Evolutionary conservation across 2,329 filamentous ascomycete genomes (phyloP), one percentile per base, ranked within the genome.

Genomic region (Cytospora leucostoma): DNA sequence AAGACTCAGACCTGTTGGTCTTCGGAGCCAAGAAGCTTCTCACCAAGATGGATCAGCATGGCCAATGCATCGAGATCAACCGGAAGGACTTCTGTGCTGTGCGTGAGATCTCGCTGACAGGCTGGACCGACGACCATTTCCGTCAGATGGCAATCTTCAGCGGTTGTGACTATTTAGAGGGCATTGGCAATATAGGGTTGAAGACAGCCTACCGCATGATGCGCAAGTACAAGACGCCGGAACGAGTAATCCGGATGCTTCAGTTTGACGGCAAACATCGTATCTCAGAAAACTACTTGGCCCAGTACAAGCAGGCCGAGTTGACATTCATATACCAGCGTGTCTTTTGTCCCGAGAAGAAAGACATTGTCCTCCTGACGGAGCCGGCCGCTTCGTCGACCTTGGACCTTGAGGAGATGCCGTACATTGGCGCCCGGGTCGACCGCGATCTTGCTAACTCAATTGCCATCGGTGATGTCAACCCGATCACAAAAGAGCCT

Each of bases 111-210:
- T 96, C 90, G 60, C 78, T 99, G 49, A 89, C 92, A 4, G 94
- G 93, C 8, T 99, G 94, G 94, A 90, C 91, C 2, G 94, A 98
- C 74, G 82, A 83, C 11, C 92, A 97, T 69, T 99, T 99, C 71
- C 86, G 95, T 64, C 88, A 88, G 59, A 99, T 99, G 95, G 92
- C 93, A 49, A 99, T 99, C 68, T 78, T 99, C 65, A 97, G 93
- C 73, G 95, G 95, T 8, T 99, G 95, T 73, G 95, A 99, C 74
- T 99, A 99, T 74, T 83, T 98, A n/a, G 81, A 88, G 2, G 90
- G 90, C 64, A 91, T 99, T 66, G 88, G 87, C 62, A 90, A 90
- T 57, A 87, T 99, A 76, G 95, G 95, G 0, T 76, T 99, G 62
- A 98, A 97, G 80, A 98, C 93, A 7, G 94, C 95, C 0, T 91